Conservation (phyloP, 768 basidiomycete species). For the Coprinellus micaceus region DNA sequence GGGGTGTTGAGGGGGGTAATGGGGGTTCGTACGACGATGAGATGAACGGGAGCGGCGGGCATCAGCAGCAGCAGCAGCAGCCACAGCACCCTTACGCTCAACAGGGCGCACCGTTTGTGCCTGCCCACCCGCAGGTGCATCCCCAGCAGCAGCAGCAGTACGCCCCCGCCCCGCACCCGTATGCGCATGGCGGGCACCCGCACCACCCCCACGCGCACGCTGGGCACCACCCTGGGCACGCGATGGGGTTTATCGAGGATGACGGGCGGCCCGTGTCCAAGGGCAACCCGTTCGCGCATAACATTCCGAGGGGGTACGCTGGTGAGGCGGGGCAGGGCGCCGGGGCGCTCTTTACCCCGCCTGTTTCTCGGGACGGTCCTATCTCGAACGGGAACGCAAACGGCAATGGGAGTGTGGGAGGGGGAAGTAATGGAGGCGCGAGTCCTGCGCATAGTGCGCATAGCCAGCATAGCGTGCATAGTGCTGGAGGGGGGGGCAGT, state of each 20-base stretch:
- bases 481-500: constrained; percentile 4
- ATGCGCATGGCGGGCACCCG: no score
- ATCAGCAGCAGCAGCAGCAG: background rate
- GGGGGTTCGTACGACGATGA: background rate
- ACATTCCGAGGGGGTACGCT: constrained; percentile 15
- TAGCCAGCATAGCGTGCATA: background rate
- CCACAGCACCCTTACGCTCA: background rate
- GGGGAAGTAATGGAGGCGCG: background rate
- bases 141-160: background rate
- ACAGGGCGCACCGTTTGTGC: no score
- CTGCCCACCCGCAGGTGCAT: background rate
- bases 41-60: background rate
- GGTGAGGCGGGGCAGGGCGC: constrained; percentile 11
- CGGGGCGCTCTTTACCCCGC: constrained; percentile 20
- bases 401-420: constrained; percentile 10
- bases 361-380: constrained; percentile 18
- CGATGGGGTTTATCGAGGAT: background rate
- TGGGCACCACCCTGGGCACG: background rate
- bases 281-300: constrained; percentile 35
- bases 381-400: background rate
- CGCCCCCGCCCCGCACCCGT: background rate
- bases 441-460: background rate
- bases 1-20: background rate
- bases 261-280: constrained; percentile 26
- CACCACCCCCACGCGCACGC: no score